Evolutionary conservation across 1,284 basidiomycete genomes (phyloP), one percentile per base, ranked within the genome.

Genomic region (Puccinia hordei): DNA sequence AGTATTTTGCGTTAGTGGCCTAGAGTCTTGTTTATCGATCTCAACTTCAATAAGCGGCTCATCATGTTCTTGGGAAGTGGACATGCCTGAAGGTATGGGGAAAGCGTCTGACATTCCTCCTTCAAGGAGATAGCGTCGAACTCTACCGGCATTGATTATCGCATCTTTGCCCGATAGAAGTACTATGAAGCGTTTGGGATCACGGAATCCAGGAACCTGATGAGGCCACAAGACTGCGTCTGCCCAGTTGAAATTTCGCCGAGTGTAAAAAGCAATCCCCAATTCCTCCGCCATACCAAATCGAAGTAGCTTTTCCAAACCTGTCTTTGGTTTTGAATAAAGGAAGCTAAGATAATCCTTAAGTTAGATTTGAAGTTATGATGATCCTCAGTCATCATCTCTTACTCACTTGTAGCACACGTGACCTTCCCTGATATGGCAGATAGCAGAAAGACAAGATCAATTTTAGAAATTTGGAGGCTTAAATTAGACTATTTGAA

Each of bases 361-460:
- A 8, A 12, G 8, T 65, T 33, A 44, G 46, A 30, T 33, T 22
- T n/a, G 19, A 8, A 51, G 15, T 59, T 17, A 41, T 51, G 17
- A 49, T 41, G n/a, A 17, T 49, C 17, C n/a, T 30, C 24, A 12
- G 24, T 8, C 10, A 24, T 49, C 17, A 22, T 51, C 10, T 65
- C 13, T 24, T 10, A 53, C 76, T 69, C 27, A 80, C 77, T 80
- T 80, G 57, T 80, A 73, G 46, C 78, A 80, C 63, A 73, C 59
- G 55, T 80, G 22, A 12, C 55, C 55, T 33, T 80, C 78, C 78
- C 78, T 79, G 41, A 57, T 53, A 35, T 3, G 35, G 49, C 46
- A 59, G 49, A 65, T 65, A 24, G 38, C 9, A 73, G 10, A 38
- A 46, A 59, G 44, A 38, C 30, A 2, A 65, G 15, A 15, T 8